phyloP scores from a whole-genome alignment of 2,329 filamentous ascomycete genomes.

The Botrytis paeoniae region DNA sequence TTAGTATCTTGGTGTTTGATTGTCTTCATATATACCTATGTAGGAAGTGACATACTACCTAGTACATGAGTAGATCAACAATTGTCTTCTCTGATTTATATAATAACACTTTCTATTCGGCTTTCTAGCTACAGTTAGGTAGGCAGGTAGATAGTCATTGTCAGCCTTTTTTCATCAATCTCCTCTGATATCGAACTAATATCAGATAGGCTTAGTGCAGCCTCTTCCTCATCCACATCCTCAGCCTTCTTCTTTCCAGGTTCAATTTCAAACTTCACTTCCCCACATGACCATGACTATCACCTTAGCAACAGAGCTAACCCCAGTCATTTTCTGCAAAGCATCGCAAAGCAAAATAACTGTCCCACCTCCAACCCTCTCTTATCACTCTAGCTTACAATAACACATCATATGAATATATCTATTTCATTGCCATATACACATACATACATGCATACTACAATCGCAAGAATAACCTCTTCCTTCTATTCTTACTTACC shows the following conservation, averaged over 20 bases:
- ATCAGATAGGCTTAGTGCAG: background rate
- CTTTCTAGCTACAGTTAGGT: background rate
- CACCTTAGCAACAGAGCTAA: conserved; percentile 9
- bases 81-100: background rate
- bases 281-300: background rate
- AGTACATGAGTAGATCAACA: background rate
- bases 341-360: background rate
- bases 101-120: background rate
- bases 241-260: background rate
- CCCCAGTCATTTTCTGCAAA: conserved; percentile 10
- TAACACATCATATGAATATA: background rate
- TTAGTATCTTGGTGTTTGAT: background rate
- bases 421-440: background rate
- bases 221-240: background rate
- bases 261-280: background rate
- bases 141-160: background rate
- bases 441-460: background rate
- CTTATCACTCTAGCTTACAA: background rate
- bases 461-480: background rate
- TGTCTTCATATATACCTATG: background rate
- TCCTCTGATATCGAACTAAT: background rate
- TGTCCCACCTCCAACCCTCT: background rate
- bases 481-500: background rate
- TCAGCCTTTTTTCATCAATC: background rate
- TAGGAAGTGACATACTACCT: background rate